Conservation (phyloP, 2,329 filamentous ascomycete species). For the Arthroderma sp. region DNA sequence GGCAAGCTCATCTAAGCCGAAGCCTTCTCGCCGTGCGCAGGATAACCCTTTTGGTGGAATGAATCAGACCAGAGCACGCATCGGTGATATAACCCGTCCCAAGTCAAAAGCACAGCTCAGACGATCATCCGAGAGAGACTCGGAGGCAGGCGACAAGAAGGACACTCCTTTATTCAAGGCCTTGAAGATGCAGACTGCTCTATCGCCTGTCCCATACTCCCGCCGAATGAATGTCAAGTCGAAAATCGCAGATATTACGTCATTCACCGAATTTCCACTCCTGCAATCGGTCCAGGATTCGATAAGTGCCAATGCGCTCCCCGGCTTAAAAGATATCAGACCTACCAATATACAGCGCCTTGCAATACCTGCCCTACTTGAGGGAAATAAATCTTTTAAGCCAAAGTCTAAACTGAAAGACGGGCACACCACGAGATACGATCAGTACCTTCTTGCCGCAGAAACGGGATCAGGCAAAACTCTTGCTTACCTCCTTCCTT, state of each 20-base stretch:
- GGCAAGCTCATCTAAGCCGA: constrained; percentile 19
- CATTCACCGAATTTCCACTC: constrained; percentile 70
- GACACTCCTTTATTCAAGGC: constrained; percentile 55
- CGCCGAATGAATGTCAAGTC: constrained; percentile 50
- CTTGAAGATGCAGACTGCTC: constrained; percentile 79
- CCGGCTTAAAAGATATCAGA: constrained; percentile 57
- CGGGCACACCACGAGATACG: constrained; percentile 35
- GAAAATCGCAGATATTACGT: constrained; percentile 51
- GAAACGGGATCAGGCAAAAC: constrained; percentile 98
- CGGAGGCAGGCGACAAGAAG: constrained; percentile 29
- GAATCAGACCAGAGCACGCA: constrained; percentile 39
- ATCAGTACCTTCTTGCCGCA: constrained; percentile 71
- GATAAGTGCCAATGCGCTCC: constrained; percentile 59
- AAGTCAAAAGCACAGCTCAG: constrained; percentile 31
- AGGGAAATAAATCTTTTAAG: constrained; percentile 14
- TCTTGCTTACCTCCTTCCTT: constrained; percentile 75
- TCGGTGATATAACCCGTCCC: constrained; percentile 22
- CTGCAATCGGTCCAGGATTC: constrained; percentile 59
- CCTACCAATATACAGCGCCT: constrained; percentile 85
- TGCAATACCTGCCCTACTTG: constrained; percentile 68
- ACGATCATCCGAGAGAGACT: constrained; percentile 20
- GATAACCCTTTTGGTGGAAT: constrained; percentile 47
- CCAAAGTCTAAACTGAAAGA: constrained; percentile 15
- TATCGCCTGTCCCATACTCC: constrained; percentile 65
- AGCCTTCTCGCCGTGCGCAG: constrained; percentile 28